Evolutionary conservation across 2,329 filamentous ascomycete species (phyloP).

Genomic region (Berkeleyomyces rouxiae): DNA sequence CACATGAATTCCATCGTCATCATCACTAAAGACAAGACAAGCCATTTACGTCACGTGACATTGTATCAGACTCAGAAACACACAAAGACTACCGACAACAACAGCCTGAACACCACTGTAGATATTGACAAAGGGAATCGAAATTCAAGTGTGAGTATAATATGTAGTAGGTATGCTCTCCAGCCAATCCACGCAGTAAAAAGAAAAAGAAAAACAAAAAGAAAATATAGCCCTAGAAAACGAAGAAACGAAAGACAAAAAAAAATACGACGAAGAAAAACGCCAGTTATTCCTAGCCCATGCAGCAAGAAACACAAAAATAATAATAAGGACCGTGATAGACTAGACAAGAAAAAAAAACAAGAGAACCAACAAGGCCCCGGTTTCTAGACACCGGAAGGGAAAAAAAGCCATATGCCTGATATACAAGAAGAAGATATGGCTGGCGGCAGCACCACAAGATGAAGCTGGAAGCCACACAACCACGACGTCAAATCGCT

Average conservation of each 20-base stretch:
- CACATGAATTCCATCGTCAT: too few species aligned
- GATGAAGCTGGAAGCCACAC: neutral
- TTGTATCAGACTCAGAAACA: neutral
- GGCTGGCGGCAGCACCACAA: too few species aligned
- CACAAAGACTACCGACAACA: neutral
- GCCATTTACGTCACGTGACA: neutral
- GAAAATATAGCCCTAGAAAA: constrained; percentile 1
- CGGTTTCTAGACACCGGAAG: too few species aligned
- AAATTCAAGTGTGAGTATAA: neutral
- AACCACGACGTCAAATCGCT: neutral
- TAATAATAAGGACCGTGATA: constrained; percentile 2
- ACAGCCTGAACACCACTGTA: neutral
- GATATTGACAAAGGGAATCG: neutral
- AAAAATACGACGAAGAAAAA: neutral
- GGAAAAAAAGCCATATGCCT: neutral
- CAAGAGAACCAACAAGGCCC: neutral
- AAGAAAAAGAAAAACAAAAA: constrained; percentile 2
- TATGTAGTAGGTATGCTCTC: neutral
- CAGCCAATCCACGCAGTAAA: neutral
- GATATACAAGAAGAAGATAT: neutral
- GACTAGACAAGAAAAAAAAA: constrained; percentile 9
- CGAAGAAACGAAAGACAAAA: neutral
- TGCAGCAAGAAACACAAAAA: neutral
- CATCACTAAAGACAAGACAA: neutral
- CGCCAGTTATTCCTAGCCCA: neutral